Base-by-base conservation (phyloP, 352 stramenopile species). In the Pythium pyrilobum region DNA sequence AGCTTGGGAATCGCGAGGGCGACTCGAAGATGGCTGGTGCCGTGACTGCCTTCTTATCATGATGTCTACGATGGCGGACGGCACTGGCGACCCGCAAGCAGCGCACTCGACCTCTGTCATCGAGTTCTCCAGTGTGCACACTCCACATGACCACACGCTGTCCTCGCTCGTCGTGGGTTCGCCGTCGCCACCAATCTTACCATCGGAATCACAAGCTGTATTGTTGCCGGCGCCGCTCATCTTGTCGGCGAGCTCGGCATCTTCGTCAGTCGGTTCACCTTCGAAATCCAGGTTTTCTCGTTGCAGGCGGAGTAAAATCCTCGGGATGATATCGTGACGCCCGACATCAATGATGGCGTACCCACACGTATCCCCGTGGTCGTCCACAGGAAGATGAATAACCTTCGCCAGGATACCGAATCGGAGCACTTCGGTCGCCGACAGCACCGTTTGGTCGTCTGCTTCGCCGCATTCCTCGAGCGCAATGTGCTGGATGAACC, bases 401-500 rank as follows among this genome's bases (percentile, higher is more conserved):
- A 92, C 66, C 27, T 67, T 71, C 5, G 71, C 70, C 12, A 87
- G 46, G 33, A 89, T 81, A 10, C 81, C 81, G 51, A 84, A 79
- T 2, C 79, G 74, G 49, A 72, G 76, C 0, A 81, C 70, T 24
- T 82, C 68, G 12, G 77, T 73, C 5, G 81, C 81, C 11, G 77
- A 89, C 37, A 79, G 75, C 18, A 89, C 80, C 28, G 74, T 91
- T 40, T 86, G 74, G 47, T 91, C 81, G 33, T 91, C 81, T 4
- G 76, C 77, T 68, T 89, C 81, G 8, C 81, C 81, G 31, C 78
- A 91, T 36, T 87, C 79, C 45, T 91, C 75, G 18, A 89, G 65
- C 24, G 78, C 76, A 13, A 89, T 48, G 39, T 85, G 81, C 15
- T 78, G 59, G 23, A 91, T 59, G 42, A 78, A 88, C 6, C 72